Evolutionary conservation across 192 early-diverging fungal species (phyloP).

Genomic region (Backusella westeae): DNA sequence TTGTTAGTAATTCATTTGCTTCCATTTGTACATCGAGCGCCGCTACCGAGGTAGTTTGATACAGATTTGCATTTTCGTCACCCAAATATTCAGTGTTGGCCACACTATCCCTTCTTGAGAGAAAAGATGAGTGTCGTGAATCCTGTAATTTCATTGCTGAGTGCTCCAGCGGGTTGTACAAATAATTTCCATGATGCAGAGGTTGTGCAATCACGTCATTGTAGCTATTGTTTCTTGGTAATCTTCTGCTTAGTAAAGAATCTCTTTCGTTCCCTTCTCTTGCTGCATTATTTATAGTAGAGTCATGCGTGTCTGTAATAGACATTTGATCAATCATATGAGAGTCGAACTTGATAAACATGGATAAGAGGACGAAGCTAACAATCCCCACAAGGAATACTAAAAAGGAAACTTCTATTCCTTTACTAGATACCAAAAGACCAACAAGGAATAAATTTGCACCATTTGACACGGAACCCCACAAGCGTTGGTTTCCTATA

Average conservation of each 20-base stretch:
- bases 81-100: constrained; percentile 27
- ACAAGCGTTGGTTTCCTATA: constrained; percentile 31
- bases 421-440: constrained; percentile 10
- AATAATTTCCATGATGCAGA: neutral
- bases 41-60: constrained; percentile 10
- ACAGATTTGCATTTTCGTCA: constrained; percentile 12
- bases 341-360: constrained; percentile 5
- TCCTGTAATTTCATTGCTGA: neutral
- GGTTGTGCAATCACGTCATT: neutral
- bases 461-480: constrained; percentile 34
- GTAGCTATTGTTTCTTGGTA: neutral
- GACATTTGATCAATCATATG: constrained; percentile 11
- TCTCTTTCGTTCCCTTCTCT: constrained; percentile 1
- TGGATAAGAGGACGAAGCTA: constrained; percentile 7
- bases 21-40: constrained; percentile 25
- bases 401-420: constrained; percentile 27
- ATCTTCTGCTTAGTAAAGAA: constrained; percentile 5
- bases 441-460: constrained; percentile 11
- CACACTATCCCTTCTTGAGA: constrained; percentile 6
- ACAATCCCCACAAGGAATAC: constrained; percentile 13
- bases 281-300: neutral
- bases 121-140: neutral
- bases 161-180: constrained; percentile 8
- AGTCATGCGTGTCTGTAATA: constrained; percentile 7
- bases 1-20: constrained; percentile 16